Evolutionary conservation across 2,329 filamentous ascomycete genomes (phyloP), one percentile per base, ranked within the genome.

Genomic region (Alternaria viburni): DNA sequence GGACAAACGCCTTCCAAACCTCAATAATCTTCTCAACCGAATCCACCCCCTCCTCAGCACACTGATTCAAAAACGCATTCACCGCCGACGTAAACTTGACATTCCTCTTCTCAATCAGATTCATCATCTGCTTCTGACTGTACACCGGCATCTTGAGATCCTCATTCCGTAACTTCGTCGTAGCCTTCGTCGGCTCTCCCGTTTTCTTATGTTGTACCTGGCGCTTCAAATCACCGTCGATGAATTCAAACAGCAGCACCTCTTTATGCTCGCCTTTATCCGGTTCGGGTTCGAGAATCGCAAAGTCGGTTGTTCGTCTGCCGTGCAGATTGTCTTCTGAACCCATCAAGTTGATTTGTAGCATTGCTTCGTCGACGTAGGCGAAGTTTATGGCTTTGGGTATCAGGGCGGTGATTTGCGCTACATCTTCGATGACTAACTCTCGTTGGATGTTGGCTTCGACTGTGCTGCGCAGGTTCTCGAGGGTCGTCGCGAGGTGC

Each of bases 61-160:
- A 97, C 44, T 87, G 85, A 66, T 92, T 91, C 62, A 99, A 80
- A 73, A 96, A 98, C 0, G 78, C 80, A 77, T 92, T 91, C 62
- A 97, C 86, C 0, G 94, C 92, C 61, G 88, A 90, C 0, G 84
- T 84, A 74, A 98, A 98, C 75, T 94, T 96, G 57, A 83, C 83
- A 73, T 97, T 97, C 51, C 96, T 86, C 81, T 95, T 96, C 80
- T 95, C 93, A 70, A 99, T 97, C 69, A 97, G 79, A 56, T 86
- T 87, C 76, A 91, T 89, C 91, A 98, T 93, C 80, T 97, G 93
- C 79, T 94, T 94, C 80, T 97, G 94, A 67, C 93, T 93, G 81
- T 89, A 97, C 9, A 97, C 92, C 0, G 95, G 96, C 89, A 97
- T 93, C 79, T 92, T 96, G 69, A 98, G 77, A 64, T 93, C 89